Evolutionary conservation across 345 rosid species (phyloP), one percentile per base, ranked within the genome.

Genomic region (Lepidium africanum): DNA sequence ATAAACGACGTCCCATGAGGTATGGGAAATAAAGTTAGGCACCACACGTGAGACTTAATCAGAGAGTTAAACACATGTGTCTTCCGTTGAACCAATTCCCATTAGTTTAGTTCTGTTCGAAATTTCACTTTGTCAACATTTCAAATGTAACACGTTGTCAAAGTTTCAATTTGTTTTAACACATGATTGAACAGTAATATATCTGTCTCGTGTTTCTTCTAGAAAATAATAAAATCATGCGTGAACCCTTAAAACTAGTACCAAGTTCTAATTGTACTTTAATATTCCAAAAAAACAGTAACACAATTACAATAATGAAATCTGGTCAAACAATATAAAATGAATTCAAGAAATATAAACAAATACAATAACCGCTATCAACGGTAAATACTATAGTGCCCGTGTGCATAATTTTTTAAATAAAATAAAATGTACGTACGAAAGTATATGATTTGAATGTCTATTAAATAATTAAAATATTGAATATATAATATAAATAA

Each of bases 11-110:
- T 53, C 46, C 40, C 35, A 55, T 72, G 69, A 13, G 35, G 65
- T 55, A 63, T 55, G 59, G 59, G 58, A 55, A 65, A 53, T 53
- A 41, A 42, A 48, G 45, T 65, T 72, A 47, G 76, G 76, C 51
- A 42, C 48, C 35, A 36, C 60, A 59, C 52, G 42, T 39, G 66
- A 38, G 23, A 30, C 13, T 67, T 17, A 45, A 52, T 9, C 10
- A 40, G 19, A 45, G 7, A 25, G 11, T 41, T 39, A 53, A 53
- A 17, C 36, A 42, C 54, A 61, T 50, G 57, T 16, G 74, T 50
- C 51, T 59, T 13, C 25, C 25, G 25, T 14, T 61, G 39, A 52
- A 71, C 21, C 35, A 35, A 12, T 41, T 35, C 14, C 7, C 15
- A 35, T 56, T 47, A 10, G 36, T 67, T 56, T 45, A 45, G 13